These are phyloP conservation scores for Neonothopanus nambi DNA, from an alignment of 1,284 basidiomycete species.

Conservation along the genomic window DNA sequence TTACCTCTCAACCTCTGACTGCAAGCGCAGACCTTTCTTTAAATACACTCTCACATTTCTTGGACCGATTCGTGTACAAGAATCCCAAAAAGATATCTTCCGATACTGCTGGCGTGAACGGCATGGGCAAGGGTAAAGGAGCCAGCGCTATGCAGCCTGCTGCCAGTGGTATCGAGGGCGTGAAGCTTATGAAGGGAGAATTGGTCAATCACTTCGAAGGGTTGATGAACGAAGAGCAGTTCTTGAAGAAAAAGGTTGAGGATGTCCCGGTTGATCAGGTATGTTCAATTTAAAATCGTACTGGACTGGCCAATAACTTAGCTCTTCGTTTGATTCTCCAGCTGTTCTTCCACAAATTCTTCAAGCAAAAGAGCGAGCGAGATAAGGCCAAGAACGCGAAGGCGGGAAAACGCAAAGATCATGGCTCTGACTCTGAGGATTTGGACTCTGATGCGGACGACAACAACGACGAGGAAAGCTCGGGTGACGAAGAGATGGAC, in stretches of 20 bases:
- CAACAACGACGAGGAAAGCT: constrained; percentile 29
- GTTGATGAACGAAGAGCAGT: constrained; percentile 77
- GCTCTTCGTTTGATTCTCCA: constrained; percentile 25
- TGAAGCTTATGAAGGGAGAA: constrained; percentile 76
- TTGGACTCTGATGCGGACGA: constrained; percentile 26
- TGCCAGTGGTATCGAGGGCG: constrained; percentile 62
- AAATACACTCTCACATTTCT: constrained; percentile 91
- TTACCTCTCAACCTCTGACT: constrained; percentile 70
- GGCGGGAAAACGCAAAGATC: constrained; percentile 34
- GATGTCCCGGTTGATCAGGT: constrained; percentile 91
- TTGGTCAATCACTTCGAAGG: constrained; percentile 39
- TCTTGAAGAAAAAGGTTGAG: constrained; percentile 73
- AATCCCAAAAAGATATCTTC: constrained; percentile 82
- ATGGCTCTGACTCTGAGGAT: constrained; percentile 31
- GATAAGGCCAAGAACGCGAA: constrained; percentile 41
- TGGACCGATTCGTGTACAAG: constrained; percentile 89
- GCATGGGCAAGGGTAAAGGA: constrained; percentile 58
- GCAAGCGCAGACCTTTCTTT: constrained; percentile 88
- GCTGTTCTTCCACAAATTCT: constrained; percentile 71
- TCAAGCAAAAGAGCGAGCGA: constrained; percentile 61
- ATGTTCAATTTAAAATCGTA: constrained; percentile 21
- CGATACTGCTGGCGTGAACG: constrained; percentile 13
- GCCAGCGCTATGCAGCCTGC: constrained; percentile 96
- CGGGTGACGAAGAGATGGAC: constrained; percentile 34
- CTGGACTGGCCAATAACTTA: not conserved